phyloP scores from a whole-genome alignment of 169 alveolate species.

The Plasmodium adleri region DNA sequence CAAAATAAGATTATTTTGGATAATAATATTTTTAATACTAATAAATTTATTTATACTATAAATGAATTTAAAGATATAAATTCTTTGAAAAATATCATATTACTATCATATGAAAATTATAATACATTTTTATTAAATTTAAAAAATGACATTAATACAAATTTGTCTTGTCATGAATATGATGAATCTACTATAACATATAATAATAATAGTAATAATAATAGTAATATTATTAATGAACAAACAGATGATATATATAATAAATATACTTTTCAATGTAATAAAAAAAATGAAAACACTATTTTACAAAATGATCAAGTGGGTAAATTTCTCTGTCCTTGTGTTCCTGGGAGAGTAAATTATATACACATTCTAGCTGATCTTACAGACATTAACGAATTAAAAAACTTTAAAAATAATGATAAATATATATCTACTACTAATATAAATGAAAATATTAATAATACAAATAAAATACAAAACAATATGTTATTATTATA shows the following conservation, averaged over 20 bases:
- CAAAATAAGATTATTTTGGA: background rate
- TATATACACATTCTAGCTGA: conserved; percentile 80
- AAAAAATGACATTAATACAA: background rate
- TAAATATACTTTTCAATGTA: too few relatives aligned
- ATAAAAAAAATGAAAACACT: background rate
- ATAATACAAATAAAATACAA: background rate
- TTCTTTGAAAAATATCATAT: conserved; percentile 10
- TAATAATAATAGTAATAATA: background rate
- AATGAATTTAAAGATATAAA: conserved; percentile 11
- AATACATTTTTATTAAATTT: conserved; percentile 7
- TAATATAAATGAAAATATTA: background rate
- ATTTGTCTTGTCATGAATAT: background rate
- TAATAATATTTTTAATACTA: background rate
- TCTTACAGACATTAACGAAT: conserved; percentile 19
- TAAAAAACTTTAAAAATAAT: background rate
- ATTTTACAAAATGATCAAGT: background rate
- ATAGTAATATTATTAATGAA: background rate
- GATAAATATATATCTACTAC: background rate
- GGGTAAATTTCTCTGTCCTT: conserved; percentile 77
- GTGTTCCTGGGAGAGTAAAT: conserved; percentile 84
- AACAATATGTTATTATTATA: conserved; percentile 5
- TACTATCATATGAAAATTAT: conserved; percentile 37
- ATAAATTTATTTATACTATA: background rate
- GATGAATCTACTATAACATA: background rate
- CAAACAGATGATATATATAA: background rate